Percentiles rank a stretch among this genome's conserved stretches.
Evolutionary conservation across 257 asterid genomes (phyloP).

Genomic region (Nicotiana obtusifolia): DNA sequence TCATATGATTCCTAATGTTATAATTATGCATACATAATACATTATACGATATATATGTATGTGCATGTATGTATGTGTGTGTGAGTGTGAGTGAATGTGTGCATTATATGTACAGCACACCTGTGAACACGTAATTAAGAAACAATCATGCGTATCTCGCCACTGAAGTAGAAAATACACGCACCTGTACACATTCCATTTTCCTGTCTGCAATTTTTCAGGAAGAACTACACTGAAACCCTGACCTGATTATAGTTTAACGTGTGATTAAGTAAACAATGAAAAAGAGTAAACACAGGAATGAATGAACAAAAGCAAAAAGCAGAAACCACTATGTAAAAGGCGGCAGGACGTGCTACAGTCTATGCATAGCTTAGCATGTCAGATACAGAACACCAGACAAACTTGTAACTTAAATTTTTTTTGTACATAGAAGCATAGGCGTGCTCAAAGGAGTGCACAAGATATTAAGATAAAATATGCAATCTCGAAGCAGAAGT

Average conservation of each 20-base stretch:
- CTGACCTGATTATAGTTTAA: conserved; percentile 47
- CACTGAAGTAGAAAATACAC: conserved; percentile 12
- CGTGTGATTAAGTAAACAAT: conserved; percentile 5
- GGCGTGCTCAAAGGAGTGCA: not conserved
- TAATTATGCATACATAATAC: not conserved
- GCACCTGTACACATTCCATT: conserved; percentile 97
- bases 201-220: conserved; percentile 84
- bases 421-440: not conserved
- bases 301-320: not conserved
- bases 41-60: not conserved
- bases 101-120: not conserved
- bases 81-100: not conserved
- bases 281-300: not conserved
- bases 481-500: not conserved
- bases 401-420: not conserved
- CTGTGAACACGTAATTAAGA: not conserved
- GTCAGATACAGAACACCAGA: not conserved
- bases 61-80: too few species aligned
- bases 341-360: not conserved
- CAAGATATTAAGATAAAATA: not conserved
- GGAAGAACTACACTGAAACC: conserved; percentile 84
- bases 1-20: not conserved
- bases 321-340: not conserved
- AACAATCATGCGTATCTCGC: not conserved
- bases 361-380: not conserved